Base-by-base conservation (phyloP, 2,329 filamentous ascomycete species). In the Whalleya microplaca region DNA sequence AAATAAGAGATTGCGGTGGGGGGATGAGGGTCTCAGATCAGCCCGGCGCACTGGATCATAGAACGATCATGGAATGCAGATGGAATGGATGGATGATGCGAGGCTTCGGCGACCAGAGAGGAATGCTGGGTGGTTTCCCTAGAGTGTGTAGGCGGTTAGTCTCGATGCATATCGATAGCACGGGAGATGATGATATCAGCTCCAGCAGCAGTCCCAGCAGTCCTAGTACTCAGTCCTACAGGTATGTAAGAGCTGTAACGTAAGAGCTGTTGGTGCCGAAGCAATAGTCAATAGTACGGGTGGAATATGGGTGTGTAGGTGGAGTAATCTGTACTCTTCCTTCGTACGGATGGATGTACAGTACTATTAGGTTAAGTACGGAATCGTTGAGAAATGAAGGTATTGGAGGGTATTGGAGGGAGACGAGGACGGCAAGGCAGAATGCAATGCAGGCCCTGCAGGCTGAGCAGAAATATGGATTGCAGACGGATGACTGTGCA, bases 111-210 rank as follows among this genome's bases (percentile, higher is more conserved):
- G 45, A 59, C 51, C 42, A 50, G 58, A 55, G 58, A 60, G 60
- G 55, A 60, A 63, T 63, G 62, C 52, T 56, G 58, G 59, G 60
- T 59, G 59, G 51, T 59, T 57, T 57, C 55, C 55, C 56, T 58
- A 45, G 53, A 56, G 47, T 55, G 48, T 53, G 50, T 48, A 23
- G 32, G 19, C 41, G 46, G 59, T 64, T 55, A 69, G 62, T 59
- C 21, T 53, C 43, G 50, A 50, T 60, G 23, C 37, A 45, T 51
- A 55, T 60, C 47, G 55, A 58, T 59, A 62, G 56, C 56, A 62
- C 50, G 51, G 8, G 40, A 41, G 51, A 56, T 45, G 52, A 45
- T 56, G 52, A 53, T 60, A 16, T 55, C 48, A 56, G 41, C 46
- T 54, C 51, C 45, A 54, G 51, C 41, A 23, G 40, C n/a, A n/a